Base-by-base conservation (phyloP, 2,329 filamentous ascomycete species). In the Aphanoascus verrucosus region DNA sequence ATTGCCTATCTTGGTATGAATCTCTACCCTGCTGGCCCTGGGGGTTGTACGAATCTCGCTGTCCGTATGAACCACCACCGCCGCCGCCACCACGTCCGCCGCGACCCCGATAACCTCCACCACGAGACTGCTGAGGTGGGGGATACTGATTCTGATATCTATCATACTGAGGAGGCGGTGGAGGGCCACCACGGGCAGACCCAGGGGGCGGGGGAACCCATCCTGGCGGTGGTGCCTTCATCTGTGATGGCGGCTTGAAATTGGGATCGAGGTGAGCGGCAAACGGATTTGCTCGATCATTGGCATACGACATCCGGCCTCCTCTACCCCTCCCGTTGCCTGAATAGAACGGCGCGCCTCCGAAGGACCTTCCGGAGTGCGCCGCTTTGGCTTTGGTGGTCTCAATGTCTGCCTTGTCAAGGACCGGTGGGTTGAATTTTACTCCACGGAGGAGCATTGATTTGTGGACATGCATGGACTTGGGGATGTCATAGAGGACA, bases 361-460 rank as follows among this genome's bases (percentile, higher is more conserved):
- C 85, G 62, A 82, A 82, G 46, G 78, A 80, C 51, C 88, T 79
- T n/a, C 87, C 83, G 19, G 78, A 76, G 56, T 80, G 78, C 52
- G 79, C 74, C 34, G 84, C 74, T 65, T 85, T 83, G 51, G 78
- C 77, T 64, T 82, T 81, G 42, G 90, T 79, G 6, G 79, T 77
- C 58, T 90, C 84, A 52, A 91, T 81, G 63, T 96, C 90, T 55
- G 79, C 80, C 34, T 80, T 77, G 54, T 86, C 85, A 1, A 98
- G 79, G 8, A 82, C 84, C 1, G 87, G 81, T 1, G 77, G 72
- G 3, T 86, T 81, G 54, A 90, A 77, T 61, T 84, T 82, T 38
- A 90, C 83, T 11, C 93, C 93, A 2, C 88, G 84, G 35, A 98
- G 77, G 12, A 98, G 78, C 86, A 95, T 94, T 5, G 90, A 96